A percentile compares a stretch with the other conserved stretches of the same genome.
phyloP scores from a whole-genome alignment of 2,329 filamentous ascomycete species.

The Neurospora sp. region DNA sequence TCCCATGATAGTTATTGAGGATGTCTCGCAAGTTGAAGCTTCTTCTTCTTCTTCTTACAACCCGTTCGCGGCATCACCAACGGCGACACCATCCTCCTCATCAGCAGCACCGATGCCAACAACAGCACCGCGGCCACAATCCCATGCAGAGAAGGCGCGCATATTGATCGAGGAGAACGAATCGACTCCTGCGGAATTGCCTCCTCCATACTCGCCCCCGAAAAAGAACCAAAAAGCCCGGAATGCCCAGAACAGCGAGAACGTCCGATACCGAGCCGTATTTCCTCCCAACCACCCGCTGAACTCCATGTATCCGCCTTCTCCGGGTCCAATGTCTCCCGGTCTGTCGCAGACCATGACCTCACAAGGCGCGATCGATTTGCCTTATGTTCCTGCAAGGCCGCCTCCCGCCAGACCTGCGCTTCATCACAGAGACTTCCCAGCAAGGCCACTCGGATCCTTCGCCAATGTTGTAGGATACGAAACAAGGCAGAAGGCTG shows the following conservation, averaged over 20 bases:
- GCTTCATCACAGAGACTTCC: slow-evolving; percentile 24
- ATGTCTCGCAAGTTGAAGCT: slow-evolving; percentile 1
- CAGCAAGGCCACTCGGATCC: slow-evolving; percentile 34
- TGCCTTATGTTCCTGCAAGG: slow-evolving; percentile 50
- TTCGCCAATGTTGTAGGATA: slow-evolving; percentile 17
- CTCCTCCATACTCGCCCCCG: slow-evolving; percentile 47
- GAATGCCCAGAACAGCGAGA: slow-evolving; percentile 19
- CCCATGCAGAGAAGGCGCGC: slow-evolving; percentile 28
- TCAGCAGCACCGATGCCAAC: slow-evolving; percentile 4
- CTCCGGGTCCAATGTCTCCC: slow-evolving; percentile 54
- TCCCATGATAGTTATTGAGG: neutral
- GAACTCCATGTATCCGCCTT: slow-evolving; percentile 39
- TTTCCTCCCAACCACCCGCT: slow-evolving; percentile 45
- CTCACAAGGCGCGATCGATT: slow-evolving; percentile 48
- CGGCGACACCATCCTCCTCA: neutral
- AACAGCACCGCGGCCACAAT: slow-evolving; percentile 11
- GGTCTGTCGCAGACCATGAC: slow-evolving; percentile 53
- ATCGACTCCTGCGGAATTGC: slow-evolving; percentile 28
- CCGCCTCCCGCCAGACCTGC: slow-evolving; percentile 21
- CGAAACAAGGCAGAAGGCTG: slow-evolving; percentile 31
- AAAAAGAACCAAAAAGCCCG: slow-evolving; percentile 22
- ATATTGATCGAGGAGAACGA: slow-evolving; percentile 28
- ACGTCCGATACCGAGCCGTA: slow-evolving; percentile 45
- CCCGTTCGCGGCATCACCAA: neutral
- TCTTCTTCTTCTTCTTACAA: neutral